Base-by-base conservation (phyloP, 2,329 filamentous ascomycete species). In the Lecanicillium sp. region DNA sequence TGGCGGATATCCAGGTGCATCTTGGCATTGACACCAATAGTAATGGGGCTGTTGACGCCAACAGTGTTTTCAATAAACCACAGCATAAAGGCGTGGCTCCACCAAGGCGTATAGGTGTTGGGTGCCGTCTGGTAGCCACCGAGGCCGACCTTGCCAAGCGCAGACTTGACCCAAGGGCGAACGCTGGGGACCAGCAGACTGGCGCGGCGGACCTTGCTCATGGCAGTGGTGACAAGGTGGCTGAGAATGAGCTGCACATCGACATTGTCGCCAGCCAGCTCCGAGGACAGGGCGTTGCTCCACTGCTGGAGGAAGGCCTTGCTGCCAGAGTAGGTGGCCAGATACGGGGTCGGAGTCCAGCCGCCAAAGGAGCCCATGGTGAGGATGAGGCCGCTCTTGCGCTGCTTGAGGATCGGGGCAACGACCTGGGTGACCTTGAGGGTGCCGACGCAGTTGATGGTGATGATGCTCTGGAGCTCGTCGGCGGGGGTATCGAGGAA, bases 261-360 rank as follows among this genome's bases (percentile, higher is more conserved):
- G 29, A 98, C 79, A 41, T 87, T 85, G 51, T 85, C 73, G 2
- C 81, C 77, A 46, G 83, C 78, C 20, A 98, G 74, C 64, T 98
- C 92, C 12, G 82, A 77, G 1, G 83, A 85, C 12, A 98, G 74
- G 10, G 92, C 81, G 5, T 80, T 84, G 49, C 85, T 95, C 92
- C 92, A 98, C 57, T 94, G 83, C 65, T 97, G 90, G 35, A 98
- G 74, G 74, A 98, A 98, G 2, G 92, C 90, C 68, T 98, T 98
- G 77, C 84, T 92, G 49, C 92, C 92, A 32, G 87, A 94, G 72
- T 98, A 98, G 3, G 92, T 97, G 11, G 92, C 92, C 32, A 98
- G 76, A 39, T 92, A 80, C 5, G 94, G 89, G 1, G 87, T 95
- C 7, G 92, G 92, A 44, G 92, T 78, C 65, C 94, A 83, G 49